Base-by-base conservation (phyloP, 1,139 yeast genomes). In the Blastobotrys illinoisensis region DNA sequence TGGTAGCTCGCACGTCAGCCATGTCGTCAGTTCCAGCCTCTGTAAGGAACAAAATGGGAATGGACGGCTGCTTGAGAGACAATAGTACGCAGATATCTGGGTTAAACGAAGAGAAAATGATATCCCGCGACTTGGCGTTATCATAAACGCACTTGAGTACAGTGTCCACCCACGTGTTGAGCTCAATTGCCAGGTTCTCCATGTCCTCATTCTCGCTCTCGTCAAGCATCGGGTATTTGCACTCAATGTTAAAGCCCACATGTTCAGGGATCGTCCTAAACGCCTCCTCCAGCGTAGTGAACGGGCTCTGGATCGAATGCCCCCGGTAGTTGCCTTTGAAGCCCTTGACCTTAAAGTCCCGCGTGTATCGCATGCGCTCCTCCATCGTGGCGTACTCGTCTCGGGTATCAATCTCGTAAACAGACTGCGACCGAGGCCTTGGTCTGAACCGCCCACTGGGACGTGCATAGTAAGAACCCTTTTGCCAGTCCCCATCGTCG, bases 291-390 rank as follows among this genome's bases (percentile, higher is more conserved):
- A 93, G 76, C 0, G 98, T 90, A 4, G 91, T 96, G 69, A 93
- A 93, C 40, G 88, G 86, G 0, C 97, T 88, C 13, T 97, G 97
- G 67, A 93, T 89, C 0, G 95, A 85, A 54, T 85, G 78, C 0
- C 99, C 99, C 57, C 98, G 79, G 1, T 86, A 80, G 67, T 93
- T 93, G 13, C 97, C 98, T 71, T 93, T 93, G 74, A 85, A 90
- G 1, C 95, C 95, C 60, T 88, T 85, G 56, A 76, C 78, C 69
- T 91, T 90, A 82, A 85, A 91, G 18, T 96, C 95, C 59, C 86
- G 84, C 11, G 98, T 91, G 57, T 85, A 79, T 68, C 81, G 83
- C 95, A 91, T 88, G 62, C 96, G 79, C 57, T 85, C 83, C 56
- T 77, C 75, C 62, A 77, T 73, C 6, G 67, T 65, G 24, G 66